Conservation (phyloP, 805 yeast genomes). For the Komagataella populi region DNA sequence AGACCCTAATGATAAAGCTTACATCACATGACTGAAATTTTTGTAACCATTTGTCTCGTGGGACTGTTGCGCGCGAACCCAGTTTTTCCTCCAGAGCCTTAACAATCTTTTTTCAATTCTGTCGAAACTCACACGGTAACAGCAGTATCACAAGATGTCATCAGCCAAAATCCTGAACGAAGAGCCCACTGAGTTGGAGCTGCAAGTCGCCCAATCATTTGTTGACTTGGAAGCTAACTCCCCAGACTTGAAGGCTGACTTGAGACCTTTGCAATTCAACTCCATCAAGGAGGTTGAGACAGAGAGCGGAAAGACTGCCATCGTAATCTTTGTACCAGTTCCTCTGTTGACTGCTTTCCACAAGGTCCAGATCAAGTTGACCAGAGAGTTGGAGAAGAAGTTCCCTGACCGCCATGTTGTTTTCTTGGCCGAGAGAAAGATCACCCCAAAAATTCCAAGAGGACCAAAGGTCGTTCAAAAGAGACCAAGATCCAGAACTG, state of each 20-base stretch:
- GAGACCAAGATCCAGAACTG: constrained; percentile 99
- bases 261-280: constrained; percentile 98
- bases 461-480: constrained; percentile 87
- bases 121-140: constrained; percentile 2
- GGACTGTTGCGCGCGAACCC: constrained; percentile 4
- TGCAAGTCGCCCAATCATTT: constrained; percentile 98
- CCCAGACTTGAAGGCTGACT: constrained; percentile 93
- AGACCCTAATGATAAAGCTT: not conserved
- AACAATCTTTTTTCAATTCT: not conserved
- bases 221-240: constrained; percentile 88
- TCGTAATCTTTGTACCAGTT: constrained; percentile 96
- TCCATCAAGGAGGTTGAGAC: constrained; percentile 97
- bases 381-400: constrained; percentile 99
- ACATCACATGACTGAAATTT: not conserved
- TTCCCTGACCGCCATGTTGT: constrained; percentile 99
- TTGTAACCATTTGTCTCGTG: not conserved
- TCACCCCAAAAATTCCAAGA: constrained; percentile 98
- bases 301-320: constrained; percentile 96
- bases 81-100: constrained; percentile 1
- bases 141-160: constrained; percentile 50
- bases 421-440: constrained; percentile 98
- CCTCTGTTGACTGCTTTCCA: constrained; percentile 89
- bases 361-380: constrained; percentile 92
- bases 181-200: constrained; percentile 97
- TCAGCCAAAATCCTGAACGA: constrained; percentile 91